Evolutionary conservation across 148 eudicot genomes (phyloP), one percentile per base, ranked within the genome.

Genomic region (Chenopodium quinoa): DNA sequence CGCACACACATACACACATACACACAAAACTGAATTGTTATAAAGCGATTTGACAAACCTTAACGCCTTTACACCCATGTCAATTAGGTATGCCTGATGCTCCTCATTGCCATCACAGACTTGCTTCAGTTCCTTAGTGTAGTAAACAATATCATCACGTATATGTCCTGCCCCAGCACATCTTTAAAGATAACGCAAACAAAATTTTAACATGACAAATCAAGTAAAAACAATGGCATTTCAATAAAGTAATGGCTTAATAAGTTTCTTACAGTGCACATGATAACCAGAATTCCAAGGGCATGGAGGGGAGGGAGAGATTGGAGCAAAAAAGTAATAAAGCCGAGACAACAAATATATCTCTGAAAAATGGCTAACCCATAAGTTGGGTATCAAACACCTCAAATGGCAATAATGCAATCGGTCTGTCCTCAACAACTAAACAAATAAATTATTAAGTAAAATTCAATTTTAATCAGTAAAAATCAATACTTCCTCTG

Each of bases 111-210:
- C 86, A 63, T 83, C 78, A 62, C 77, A 75, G 64, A 85, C 84
- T 82, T 87, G 90, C 87, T 90, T 90, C 77, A 94, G 88, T 82
- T 94, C 89, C 85, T 88, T 85, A 62, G 79, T 80, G 79, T 86
- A 90, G 77, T 87, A 79, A 67, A 89, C 86, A 64, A 94, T 94
- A 79, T 94, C 98, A 81, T 94, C 97, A 64, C 88, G 91, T 85
- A 93, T 86, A 87, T 94, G 91, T 68, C 98, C 98, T 75, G 98
- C 98, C 79, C 98, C 98, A 76, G 97, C 92, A 91, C 98, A 94
- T 90, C 98, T 94, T 74, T 79, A 81, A 50, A 11, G 46, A 78
- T 37, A 70, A 27, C 73, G 63, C 83, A 89, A 50, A 82, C n/a
- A 47, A 71, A 62, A 81, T 9, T 68, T 48, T 13, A 64, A 52